These are phyloP conservation scores for Ophiocordyceps camponoti-leonardi DNA, from an alignment of 2,329 filamentous ascomycete genomes.

Conservation along the genomic window DNA sequence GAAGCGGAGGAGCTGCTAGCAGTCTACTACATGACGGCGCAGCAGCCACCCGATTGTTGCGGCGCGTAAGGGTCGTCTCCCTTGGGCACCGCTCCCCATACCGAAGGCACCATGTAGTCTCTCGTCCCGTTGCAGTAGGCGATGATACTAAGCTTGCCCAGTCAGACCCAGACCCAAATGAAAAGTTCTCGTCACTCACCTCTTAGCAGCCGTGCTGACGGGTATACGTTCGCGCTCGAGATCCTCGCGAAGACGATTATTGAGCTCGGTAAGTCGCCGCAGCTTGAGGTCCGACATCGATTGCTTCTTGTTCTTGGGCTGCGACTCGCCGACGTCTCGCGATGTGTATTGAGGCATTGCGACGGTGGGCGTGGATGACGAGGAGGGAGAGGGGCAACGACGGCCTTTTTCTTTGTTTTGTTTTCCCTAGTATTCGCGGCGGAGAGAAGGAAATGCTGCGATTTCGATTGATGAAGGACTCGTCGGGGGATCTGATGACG, in stretches of 20 bases:
- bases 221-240: slow-evolving; percentile 89
- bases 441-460: too few species aligned
- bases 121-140: slow-evolving; percentile 95
- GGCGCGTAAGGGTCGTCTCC: slow-evolving; percentile 97
- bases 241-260: slow-evolving; percentile 89
- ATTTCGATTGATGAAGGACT: too few species aligned
- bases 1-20: background rate
- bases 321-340: slow-evolving; percentile 48
- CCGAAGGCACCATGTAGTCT: slow-evolving; percentile 97
- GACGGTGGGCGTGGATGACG: slow-evolving; percentile 3
- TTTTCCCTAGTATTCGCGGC: too few species aligned
- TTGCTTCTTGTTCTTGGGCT: slow-evolving; percentile 87
- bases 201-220: slow-evolving; percentile 81
- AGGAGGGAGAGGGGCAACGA: too few species aligned
- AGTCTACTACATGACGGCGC: slow-evolving; percentile 90
- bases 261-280: slow-evolving; percentile 87
- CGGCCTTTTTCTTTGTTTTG: too few species aligned
- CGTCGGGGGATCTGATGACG: too few species aligned
- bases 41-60: slow-evolving; percentile 85
- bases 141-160: slow-evolving; percentile 70
- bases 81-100: slow-evolving; percentile 90
- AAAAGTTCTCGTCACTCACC: too few species aligned
- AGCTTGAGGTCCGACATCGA: slow-evolving; percentile 98
- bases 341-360: slow-evolving; percentile 51
- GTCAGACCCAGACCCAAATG: too few species aligned